These are phyloP conservation scores for Raddia guianensis DNA, from an alignment of 176 grass and related monocot genomes.

Conservation along the genomic window DNA sequence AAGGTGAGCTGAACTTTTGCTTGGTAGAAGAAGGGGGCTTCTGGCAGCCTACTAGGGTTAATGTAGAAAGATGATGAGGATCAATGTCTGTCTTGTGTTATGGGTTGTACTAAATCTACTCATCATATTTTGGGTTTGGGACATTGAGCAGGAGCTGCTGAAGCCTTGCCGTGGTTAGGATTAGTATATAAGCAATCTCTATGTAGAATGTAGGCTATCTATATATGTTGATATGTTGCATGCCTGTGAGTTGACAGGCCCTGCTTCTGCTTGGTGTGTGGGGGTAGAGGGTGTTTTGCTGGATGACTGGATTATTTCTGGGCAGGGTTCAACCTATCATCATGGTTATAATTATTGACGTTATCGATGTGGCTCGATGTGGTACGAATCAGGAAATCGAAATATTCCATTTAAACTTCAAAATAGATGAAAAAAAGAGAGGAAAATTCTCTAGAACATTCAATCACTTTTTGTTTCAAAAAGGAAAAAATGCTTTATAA, in stretches of 20 bases:
- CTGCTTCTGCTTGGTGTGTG: background rate
- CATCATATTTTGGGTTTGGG: background rate
- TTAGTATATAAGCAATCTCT: background rate
- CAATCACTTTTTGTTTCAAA: too few relatives aligned
- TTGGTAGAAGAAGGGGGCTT: background rate
- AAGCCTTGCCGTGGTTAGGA: background rate
- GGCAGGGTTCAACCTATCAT: too few relatives aligned
- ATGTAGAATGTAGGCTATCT: background rate
- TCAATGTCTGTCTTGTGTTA: background rate
- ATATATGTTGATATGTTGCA: background rate
- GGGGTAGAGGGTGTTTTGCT: too few relatives aligned
- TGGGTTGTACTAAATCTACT: background rate
- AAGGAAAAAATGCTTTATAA: too few relatives aligned
- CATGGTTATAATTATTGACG: too few relatives aligned
- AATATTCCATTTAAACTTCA: too few relatives aligned
- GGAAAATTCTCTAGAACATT: too few relatives aligned
- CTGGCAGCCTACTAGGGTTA: background rate
- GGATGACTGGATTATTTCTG: too few relatives aligned
- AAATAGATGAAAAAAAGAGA: too few relatives aligned
- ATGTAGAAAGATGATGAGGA: background rate
- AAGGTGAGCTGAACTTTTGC: slow-evolving; percentile 12
- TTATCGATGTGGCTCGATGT: too few relatives aligned
- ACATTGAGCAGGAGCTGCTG: background rate
- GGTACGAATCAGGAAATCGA: too few relatives aligned
- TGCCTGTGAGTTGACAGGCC: background rate